Base-by-base conservation (phyloP, 441 rosid genomes). In the Gossypium schwendimanii region DNA sequence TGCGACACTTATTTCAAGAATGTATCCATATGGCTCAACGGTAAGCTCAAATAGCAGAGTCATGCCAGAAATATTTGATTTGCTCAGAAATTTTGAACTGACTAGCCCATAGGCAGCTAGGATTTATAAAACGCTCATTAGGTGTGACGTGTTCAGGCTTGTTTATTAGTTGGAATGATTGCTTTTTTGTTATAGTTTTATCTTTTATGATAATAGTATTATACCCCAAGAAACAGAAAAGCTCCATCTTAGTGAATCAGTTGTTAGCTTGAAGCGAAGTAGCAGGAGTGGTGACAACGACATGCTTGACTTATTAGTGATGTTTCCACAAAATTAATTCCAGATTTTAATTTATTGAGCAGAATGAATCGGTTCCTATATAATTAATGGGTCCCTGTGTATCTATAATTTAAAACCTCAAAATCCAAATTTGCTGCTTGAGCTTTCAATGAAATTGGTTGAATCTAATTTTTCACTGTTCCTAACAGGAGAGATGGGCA, bases 371-470 rank as follows among this genome's bases (percentile, higher is more conserved):
- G 21, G 15, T 45, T 47, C 55, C 7, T 45, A 64, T 41, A 5
- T 20, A 44, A 3, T 18, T 6, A 23, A 45, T 14, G 28, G 17
- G 62, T 63, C 66, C 54, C 36, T 39, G 17, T 44, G 31, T 3
- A 67, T 67, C 57, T 21, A 67, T 52, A 39, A 72, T 23, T n/a
- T 55, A 50, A 69, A 76, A 31, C 61, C 33, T 18, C 44, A 69
- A 69, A 63, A 11, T 55, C 74, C 39, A 58, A 12, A 52, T 62
- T 65, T 65, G 18, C 23, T 28, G 49, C 49, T 65, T 23, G 57
- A 31, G 23, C 39, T 24, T 7, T 60, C 28, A 4, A n/a, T 52
- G 26, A 52, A 18, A 12, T 60, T 69, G 36, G 70, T 49, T 39
- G 59, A 69, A 33, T 41, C 47, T 4, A 36, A 18, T 12, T 57